Evolutionary conservation across 2,329 filamentous ascomycete species (phyloP).

Genomic region (Aspergillus carbonarius): DNA sequence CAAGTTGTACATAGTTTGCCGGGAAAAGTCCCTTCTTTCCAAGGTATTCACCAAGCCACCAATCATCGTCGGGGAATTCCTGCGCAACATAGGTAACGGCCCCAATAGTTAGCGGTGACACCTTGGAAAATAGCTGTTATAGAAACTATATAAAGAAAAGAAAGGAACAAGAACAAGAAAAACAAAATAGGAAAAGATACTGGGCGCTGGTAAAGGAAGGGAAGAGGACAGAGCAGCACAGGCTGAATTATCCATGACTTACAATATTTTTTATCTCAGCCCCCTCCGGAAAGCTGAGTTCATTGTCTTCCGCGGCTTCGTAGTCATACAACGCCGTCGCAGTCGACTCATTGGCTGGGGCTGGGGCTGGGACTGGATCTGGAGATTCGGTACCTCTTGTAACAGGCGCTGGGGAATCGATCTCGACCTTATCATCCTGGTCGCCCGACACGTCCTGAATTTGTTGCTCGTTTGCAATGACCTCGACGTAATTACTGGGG

Average conservation of each 20-base stretch:
- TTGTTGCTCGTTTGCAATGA: conserved; percentile 62
- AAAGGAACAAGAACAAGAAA: background rate
- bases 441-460: conserved; percentile 27
- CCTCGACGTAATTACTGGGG: conserved; percentile 94
- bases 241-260: conserved; percentile 44
- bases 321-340: conserved; percentile 93
- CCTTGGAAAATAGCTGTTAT: background rate
- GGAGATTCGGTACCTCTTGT: conserved; percentile 31
- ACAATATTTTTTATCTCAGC: conserved; percentile 77
- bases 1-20: conserved; percentile 48
- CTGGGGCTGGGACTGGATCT: conserved; percentile 22
- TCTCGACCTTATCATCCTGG: conserved; percentile 29
- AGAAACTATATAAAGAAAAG: background rate
- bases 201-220: background rate
- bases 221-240: background rate
- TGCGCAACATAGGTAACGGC: conserved; percentile 29
- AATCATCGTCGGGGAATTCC: conserved; percentile 98
- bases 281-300: conserved; percentile 81
- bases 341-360: conserved; percentile 53
- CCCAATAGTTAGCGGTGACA: background rate
- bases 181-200: background rate
- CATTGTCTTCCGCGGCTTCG: conserved; percentile 92
- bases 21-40: conserved; percentile 80
- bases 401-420: conserved; percentile 37
- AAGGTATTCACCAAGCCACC: conserved; percentile 90